A percentile compares a stretch with the other conserved stretches of the same genome.
Evolutionary conservation across 345 rosid genomes (phyloP).

Genomic region (Eucalyptus caleyi): DNA sequence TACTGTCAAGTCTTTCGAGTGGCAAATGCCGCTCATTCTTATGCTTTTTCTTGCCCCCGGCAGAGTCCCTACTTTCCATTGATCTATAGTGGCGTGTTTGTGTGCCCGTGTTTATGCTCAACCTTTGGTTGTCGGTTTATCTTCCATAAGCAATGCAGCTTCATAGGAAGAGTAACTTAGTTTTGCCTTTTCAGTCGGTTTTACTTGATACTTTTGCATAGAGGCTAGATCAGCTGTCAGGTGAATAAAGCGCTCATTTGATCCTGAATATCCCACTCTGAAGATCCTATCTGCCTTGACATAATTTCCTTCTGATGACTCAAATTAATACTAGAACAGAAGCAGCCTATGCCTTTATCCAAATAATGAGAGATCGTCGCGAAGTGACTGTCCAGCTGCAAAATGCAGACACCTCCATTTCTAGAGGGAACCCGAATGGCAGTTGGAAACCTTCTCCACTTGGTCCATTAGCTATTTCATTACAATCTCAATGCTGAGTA

Average conservation of each 20-base stretch:
- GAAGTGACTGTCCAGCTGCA: neutral
- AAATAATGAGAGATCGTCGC: neutral
- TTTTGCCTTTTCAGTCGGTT: neutral
- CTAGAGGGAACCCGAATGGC: neutral
- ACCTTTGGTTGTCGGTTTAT: neutral
- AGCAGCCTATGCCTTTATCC: neutral
- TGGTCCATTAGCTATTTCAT: neutral
- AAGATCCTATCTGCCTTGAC: neutral
- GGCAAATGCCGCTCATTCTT: constrained; percentile 7
- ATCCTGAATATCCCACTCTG: neutral
- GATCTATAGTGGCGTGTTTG: neutral
- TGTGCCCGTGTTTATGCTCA: neutral
- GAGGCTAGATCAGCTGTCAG: neutral
- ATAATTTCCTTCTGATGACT: neutral
- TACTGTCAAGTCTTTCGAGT: constrained; percentile 63
- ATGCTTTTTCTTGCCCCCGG: neutral
- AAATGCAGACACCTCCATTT: neutral
- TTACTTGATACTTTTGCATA: neutral
- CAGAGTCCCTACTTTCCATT: neutral
- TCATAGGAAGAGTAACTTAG: neutral
- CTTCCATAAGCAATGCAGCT: neutral
- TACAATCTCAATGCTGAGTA: neutral
- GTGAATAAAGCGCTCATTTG: neutral
- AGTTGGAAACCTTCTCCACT: neutral
- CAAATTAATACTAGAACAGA: neutral